Evolutionary conservation across 2,329 filamentous ascomycete species (phyloP).

Genomic region (Bipolaris zeicola): DNA sequence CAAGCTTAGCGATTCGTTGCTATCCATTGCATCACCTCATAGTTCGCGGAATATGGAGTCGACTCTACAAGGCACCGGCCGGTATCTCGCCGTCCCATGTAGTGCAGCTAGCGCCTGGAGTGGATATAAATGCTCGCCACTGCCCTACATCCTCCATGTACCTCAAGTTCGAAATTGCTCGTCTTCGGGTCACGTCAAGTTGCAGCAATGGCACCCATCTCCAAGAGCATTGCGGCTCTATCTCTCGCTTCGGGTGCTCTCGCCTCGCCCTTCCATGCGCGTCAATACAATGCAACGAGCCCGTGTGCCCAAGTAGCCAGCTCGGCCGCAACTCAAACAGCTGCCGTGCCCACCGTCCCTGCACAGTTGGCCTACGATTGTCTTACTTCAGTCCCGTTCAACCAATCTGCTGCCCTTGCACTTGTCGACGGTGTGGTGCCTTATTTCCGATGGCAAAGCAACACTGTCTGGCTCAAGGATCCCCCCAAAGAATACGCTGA

Average conservation of each 20-base stretch:
- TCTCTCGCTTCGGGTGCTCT: slow-evolving; percentile 36
- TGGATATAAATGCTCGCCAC: not conserved
- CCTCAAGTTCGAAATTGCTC: not conserved
- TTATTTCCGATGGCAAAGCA: slow-evolving; percentile 56
- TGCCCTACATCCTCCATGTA: not conserved
- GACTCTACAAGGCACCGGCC: not conserved
- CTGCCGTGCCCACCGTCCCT: slow-evolving; percentile 46
- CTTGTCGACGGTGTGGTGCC: slow-evolving; percentile 53
- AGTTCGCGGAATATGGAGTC: not conserved
- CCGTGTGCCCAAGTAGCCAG: slow-evolving; percentile 43
- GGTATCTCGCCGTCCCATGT: not conserved
- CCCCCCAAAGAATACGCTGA: slow-evolving; percentile 54
- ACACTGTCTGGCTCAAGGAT: slow-evolving; percentile 51
- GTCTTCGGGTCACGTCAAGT: not conserved
- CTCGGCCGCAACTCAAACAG: slow-evolving; percentile 33
- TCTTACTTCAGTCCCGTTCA: slow-evolving; percentile 54
- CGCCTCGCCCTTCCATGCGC: slow-evolving; percentile 34
- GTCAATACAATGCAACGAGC: slow-evolving; percentile 35
- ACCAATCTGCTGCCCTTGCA: slow-evolving; percentile 48
- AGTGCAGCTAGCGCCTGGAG: not conserved
- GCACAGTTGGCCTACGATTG: slow-evolving; percentile 55
- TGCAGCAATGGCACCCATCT: slow-evolving; percentile 34
- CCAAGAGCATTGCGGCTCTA: slow-evolving; percentile 27
- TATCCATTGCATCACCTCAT: not conserved
- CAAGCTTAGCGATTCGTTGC: not conserved